A percentile compares a stretch with the other conserved stretches of the same genome.
phyloP scores from a whole-genome alignment of 805 yeast genomes.

The Tetrapisispora arboricola region DNA sequence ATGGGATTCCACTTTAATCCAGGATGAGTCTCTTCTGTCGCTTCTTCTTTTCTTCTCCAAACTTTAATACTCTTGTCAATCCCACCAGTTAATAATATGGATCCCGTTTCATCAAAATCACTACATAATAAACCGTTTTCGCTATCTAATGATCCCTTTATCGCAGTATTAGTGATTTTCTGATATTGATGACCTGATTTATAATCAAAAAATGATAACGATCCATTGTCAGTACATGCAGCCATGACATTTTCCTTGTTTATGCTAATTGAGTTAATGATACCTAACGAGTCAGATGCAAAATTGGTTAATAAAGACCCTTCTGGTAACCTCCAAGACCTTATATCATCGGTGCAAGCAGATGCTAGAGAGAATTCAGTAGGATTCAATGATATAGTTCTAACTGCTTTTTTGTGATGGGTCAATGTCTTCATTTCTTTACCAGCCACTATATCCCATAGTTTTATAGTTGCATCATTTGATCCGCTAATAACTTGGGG shows the following conservation, averaged over 20 bases:
- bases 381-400: constrained; percentile 64
- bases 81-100: constrained; percentile 75
- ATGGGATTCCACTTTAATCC: constrained; percentile 27
- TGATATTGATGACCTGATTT: constrained; percentile 56
- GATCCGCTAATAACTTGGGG: constrained; percentile 83
- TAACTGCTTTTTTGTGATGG: constrained; percentile 73
- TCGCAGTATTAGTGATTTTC: constrained; percentile 38
- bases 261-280: constrained; percentile 59
- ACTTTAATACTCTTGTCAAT: constrained; percentile 80
- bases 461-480: constrained; percentile 69
- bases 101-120: constrained; percentile 69
- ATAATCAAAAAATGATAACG: constrained; percentile 71
- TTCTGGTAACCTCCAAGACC: constrained; percentile 75
- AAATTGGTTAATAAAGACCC: constrained; percentile 60
- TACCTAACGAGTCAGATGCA: constrained; percentile 29
- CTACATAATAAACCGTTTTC: constrained; percentile 62
- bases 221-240: constrained; percentile 80
- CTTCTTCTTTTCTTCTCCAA: constrained; percentile 43
- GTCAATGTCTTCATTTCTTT: constrained; percentile 62
- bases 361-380: constrained; percentile 64
- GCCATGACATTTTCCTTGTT: constrained; percentile 56
- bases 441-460: constrained; percentile 86
- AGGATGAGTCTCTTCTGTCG: constrained; percentile 23
- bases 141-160: constrained; percentile 62
- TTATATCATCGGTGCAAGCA: constrained; percentile 70